These are phyloP conservation scores for Salinomyces thailandicus DNA, from an alignment of 2,329 filamentous ascomycete species.

Conservation along the genomic window DNA sequence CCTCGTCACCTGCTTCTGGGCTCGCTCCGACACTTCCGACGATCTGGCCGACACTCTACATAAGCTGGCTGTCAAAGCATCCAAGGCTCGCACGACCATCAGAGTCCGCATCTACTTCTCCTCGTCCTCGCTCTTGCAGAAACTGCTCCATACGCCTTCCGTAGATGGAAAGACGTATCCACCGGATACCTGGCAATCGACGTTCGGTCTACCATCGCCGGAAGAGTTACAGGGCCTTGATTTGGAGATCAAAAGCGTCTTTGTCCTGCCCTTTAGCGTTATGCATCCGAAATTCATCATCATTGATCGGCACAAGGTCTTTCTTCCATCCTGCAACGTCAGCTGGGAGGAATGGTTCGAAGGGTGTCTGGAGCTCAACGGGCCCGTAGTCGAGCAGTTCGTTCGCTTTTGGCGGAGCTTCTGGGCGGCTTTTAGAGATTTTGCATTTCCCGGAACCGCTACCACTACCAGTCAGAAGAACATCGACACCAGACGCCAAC, in stretches of 20 bases:
- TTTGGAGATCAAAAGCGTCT: constrained; percentile 63
- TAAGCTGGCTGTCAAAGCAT: constrained; percentile 44
- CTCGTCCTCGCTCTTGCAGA: constrained; percentile 60
- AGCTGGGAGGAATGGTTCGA: constrained; percentile 87
- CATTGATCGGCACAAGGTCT: constrained; percentile 55
- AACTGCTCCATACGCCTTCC: constrained; percentile 61
- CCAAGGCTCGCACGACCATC: constrained; percentile 32
- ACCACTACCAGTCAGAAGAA: neutral
- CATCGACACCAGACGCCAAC: neutral
- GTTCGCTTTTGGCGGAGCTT: constrained; percentile 56
- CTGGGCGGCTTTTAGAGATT: constrained; percentile 44
- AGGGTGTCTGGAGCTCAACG: constrained; percentile 57
- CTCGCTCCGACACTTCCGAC: constrained; percentile 51
- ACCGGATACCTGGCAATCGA: constrained; percentile 46
- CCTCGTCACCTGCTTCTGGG: constrained; percentile 77
- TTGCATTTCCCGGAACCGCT: neutral
- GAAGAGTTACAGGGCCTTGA: constrained; percentile 51
- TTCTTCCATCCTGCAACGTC: constrained; percentile 71
- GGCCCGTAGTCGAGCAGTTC: constrained; percentile 51
- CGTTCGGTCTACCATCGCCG: constrained; percentile 53
- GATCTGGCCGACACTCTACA: constrained; percentile 49
- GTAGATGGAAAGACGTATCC: constrained; percentile 52
- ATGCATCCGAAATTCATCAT: constrained; percentile 80
- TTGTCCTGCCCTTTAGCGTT: constrained; percentile 71
- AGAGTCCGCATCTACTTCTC: constrained; percentile 68